Evolutionary conservation across 148 eudicot genomes (phyloP).

Genomic region (Arbutus unedo): DNA sequence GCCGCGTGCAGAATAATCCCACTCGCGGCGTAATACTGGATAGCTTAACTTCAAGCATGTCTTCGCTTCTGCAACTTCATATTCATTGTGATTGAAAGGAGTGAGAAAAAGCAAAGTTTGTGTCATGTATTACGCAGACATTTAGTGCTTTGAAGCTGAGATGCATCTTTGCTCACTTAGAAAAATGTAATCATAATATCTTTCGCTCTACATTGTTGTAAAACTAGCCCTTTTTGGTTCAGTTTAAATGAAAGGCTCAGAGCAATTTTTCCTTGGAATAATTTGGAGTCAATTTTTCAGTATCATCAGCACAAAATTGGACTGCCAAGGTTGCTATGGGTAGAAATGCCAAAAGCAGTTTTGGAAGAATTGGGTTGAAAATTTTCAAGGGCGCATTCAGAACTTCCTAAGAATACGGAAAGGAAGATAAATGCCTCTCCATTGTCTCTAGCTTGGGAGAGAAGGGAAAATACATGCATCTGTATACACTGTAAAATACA

Average conservation of each 20-base stretch:
- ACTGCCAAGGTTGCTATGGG: neutral
- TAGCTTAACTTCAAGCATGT: neutral
- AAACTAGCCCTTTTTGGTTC: neutral
- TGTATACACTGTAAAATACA: neutral
- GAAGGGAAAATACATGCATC: neutral
- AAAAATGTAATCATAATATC: neutral
- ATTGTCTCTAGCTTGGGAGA: neutral
- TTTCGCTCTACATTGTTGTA: neutral
- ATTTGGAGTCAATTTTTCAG: neutral
- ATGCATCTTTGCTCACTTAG: neutral
- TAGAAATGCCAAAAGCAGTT: neutral
- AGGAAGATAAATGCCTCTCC: no score
- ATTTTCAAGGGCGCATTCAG: no score
- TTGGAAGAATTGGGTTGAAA: neutral
- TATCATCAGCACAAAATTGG: neutral
- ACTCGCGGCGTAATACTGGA: neutral
- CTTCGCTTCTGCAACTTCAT: neutral
- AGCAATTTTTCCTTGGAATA: neutral
- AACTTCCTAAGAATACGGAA: no score
- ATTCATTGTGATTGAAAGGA: neutral
- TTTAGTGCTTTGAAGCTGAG: neutral
- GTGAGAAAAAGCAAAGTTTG: neutral
- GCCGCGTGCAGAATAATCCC: slow-evolving; percentile 45
- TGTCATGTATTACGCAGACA: neutral
- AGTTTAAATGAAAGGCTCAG: neutral